Evolutionary conservation across 2,329 filamentous ascomycete genomes (phyloP).

Genomic region (Rhinocladiella similis): DNA sequence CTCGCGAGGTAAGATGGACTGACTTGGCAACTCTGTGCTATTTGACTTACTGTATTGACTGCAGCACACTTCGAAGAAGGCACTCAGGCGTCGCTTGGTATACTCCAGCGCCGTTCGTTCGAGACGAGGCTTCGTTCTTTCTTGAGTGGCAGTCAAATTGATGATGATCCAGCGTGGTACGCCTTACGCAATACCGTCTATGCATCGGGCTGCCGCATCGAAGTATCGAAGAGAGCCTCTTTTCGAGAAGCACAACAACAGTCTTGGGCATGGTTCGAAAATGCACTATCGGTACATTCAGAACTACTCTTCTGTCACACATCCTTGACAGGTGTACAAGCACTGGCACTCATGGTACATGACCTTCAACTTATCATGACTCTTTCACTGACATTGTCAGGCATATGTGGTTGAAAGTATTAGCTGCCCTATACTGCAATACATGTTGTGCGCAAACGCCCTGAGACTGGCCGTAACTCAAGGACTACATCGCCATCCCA

Average conservation of each 20-base stretch:
- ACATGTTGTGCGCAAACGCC: slow-evolving; percentile 5
- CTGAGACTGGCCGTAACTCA: slow-evolving; percentile 1
- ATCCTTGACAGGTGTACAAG: slow-evolving; percentile 6
- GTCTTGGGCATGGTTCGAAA: slow-evolving; percentile 8
- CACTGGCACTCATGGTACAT: slow-evolving; percentile 10
- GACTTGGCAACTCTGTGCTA: too few species aligned
- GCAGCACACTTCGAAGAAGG: slow-evolving; percentile 6
- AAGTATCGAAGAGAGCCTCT: background rate
- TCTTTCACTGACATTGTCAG: background rate
- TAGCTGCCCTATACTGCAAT: slow-evolving; percentile 4
- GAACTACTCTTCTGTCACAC: slow-evolving; percentile 5
- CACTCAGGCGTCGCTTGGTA: slow-evolving; percentile 1
- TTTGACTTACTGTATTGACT: background rate
- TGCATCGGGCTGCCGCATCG: slow-evolving; percentile 4
- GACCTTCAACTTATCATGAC: background rate
- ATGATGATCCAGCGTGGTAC: slow-evolving; percentile 7
- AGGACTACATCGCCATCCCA: slow-evolving; percentile 1
- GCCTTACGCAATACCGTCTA: slow-evolving; percentile 5
- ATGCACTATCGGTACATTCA: slow-evolving; percentile 10
- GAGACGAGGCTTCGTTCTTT: slow-evolving; percentile 5
- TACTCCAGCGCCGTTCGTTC: slow-evolving; percentile 2
- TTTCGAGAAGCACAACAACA: slow-evolving; percentile 4
- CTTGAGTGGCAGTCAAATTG: background rate
- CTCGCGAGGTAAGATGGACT: background rate
- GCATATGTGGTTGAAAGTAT: slow-evolving; percentile 6